Evolutionary conservation across 495 filamentous ascomycete genomes (phyloP), one percentile per base, ranked within the genome.

Genomic region (Platismatia glauca): DNA sequence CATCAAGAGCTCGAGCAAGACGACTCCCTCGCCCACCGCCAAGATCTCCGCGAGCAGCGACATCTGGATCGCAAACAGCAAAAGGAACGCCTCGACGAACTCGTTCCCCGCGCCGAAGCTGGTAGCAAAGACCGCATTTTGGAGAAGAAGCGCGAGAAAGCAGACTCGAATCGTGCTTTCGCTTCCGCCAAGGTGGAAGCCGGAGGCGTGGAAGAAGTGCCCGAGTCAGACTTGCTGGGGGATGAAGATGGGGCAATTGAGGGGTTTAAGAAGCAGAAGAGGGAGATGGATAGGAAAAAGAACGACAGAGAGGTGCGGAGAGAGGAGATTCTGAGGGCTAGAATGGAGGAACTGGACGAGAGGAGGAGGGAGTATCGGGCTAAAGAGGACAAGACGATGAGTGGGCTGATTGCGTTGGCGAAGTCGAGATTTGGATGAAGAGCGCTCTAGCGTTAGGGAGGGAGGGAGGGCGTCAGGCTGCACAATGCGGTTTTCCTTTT

Each of bases 101-200:
- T 96, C 15, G 81, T 78, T 0, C 93, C 94, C 6, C 88, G 90
- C 18, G 90, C 93, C 0, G 91, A 93, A 56, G 75, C 93, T 0
- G 91, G 93, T 1, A 91, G 90, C 4, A 84, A 86, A 33, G 94
- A 95, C 73, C 84, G 93, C 12, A 82, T 84, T 60, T 78, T 98
- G 7, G 93, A 98, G 78, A 96, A 96, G 78, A 86, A 85, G 55
- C 76, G 75, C 15, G 84, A 87, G 60, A 73, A 70, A 7, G 77
- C 83, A 2, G 77, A 75, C 7, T 69, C 78, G 0, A 81, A 81
- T 58, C 74, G 74, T 4, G 68, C 72, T 5, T 82, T 82, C 61
- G 80, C 80, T 29, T 58, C 62, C 6, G 56, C 60, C 0, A 70
- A 70, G 57, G 61, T 56, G 4, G 68, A 70, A 37, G 60, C 62